Conservation (phyloP, 257 asterid genomes). For the Asclepias syriaca region DNA sequence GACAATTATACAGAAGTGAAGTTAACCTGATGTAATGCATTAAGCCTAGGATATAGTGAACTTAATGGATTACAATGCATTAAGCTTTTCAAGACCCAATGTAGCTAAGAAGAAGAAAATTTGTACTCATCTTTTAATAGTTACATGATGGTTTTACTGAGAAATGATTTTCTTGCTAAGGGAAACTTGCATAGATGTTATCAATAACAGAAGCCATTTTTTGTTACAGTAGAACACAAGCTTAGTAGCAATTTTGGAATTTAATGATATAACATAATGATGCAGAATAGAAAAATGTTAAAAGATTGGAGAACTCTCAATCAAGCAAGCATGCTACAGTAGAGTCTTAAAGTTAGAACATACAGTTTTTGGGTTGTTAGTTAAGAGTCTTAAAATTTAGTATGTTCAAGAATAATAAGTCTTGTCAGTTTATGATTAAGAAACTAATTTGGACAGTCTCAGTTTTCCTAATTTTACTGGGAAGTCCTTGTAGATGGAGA, state of each 20-base stretch:
- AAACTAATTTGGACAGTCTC: too few species aligned
- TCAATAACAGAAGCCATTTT: neutral
- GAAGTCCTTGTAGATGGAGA: too few species aligned
- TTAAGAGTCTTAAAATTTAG: too few species aligned
- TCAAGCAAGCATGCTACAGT: too few species aligned
- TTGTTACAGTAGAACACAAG: neutral
- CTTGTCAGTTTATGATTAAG: too few species aligned
- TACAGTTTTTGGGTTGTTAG: too few species aligned
- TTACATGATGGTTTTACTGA: neutral
- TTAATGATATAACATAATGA: neutral
- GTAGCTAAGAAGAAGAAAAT: neutral
- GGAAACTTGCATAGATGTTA: neutral
- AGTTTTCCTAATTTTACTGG: too few species aligned
- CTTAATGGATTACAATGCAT: neutral
- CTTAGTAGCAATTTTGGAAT: neutral
- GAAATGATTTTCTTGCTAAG: neutral
- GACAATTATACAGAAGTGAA: neutral
- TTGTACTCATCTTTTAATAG: neutral
- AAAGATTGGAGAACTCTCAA: too few species aligned
- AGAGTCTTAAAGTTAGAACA: too few species aligned
- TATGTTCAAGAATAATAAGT: too few species aligned
- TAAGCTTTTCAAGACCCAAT: too few species aligned
- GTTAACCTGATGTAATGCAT: neutral
- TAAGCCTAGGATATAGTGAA: neutral
- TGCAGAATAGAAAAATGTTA: too few species aligned